A percentile compares a stretch with the other conserved stretches of the same genome.
Conservation (phyloP, 371 early-diverging fungal genomes). For the Mucor racemosus region DNA sequence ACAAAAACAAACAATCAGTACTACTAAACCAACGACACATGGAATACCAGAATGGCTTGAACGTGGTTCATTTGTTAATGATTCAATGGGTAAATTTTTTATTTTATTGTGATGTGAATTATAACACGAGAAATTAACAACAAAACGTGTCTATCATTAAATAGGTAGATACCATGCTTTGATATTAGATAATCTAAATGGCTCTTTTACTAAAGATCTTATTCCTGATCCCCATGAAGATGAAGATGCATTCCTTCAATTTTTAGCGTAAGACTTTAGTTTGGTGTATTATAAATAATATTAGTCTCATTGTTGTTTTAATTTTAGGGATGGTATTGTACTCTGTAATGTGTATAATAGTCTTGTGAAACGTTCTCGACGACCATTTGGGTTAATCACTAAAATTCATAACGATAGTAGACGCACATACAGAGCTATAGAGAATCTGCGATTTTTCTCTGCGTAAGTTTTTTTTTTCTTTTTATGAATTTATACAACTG, state of each 20-base stretch:
- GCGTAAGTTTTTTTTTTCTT: constrained; percentile 51
- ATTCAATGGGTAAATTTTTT: constrained; percentile 37
- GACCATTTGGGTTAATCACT: constrained; percentile 66
- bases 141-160: not conserved
- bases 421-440: constrained; percentile 67
- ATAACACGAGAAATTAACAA: not conserved
- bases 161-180: constrained; percentile 51
- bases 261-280: constrained; percentile 39
- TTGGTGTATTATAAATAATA: not conserved
- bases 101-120: not conserved
- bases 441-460: constrained; percentile 66
- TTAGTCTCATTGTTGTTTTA: not conserved
- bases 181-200: constrained; percentile 39
- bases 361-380: constrained; percentile 58
- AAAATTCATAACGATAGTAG: constrained; percentile 62
- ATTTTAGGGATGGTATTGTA: constrained; percentile 56
- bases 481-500: not conserved
- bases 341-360: constrained; percentile 63
- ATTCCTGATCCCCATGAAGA: constrained; percentile 50
- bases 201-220: constrained; percentile 11
- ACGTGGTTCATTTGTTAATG: constrained; percentile 34
- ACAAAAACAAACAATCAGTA: not conserved
- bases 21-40: constrained; percentile 4
- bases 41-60: constrained; percentile 47
- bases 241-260: constrained; percentile 49